These are phyloP conservation scores for Rhytidiadelphus loreus DNA, from an alignment of 225 moss, liverwort and hornwort genomes.

Conservation along the genomic window DNA sequence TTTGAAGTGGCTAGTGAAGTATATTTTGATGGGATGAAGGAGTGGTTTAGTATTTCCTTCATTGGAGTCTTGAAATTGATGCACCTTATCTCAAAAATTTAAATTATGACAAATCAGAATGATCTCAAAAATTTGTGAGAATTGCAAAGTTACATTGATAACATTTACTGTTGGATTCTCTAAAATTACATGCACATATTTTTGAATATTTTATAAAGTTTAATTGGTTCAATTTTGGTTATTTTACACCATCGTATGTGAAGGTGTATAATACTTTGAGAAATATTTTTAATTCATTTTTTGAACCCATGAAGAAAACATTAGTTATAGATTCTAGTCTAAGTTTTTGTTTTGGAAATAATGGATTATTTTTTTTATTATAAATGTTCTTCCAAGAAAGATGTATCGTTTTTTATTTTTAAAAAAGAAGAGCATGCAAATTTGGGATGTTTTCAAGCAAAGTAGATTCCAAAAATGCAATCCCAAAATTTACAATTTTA, in stretches of 20 bases:
- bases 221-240: background rate
- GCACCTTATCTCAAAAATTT: background rate
- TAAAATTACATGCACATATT: too few species aligned
- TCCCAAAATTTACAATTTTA: background rate
- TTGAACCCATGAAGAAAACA: background rate
- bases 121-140: background rate
- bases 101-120: background rate
- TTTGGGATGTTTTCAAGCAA: too few species aligned
- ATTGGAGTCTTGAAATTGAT: background rate
- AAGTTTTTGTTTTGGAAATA: background rate
- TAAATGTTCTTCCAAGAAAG: rapidly evolving
- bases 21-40: background rate
- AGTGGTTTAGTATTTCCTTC: background rate
- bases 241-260: background rate
- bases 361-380: too few species aligned
- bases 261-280: rapidly evolving
- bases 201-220: too few species aligned
- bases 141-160: background rate
- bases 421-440: rapidly evolving
- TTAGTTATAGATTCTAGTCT: background rate
- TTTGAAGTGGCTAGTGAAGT: background rate
- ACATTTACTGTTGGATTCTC: background rate
- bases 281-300: background rate
- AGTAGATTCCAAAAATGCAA: background rate
- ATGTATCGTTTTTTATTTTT: background rate